These are phyloP conservation scores for Clarkia xantiana DNA, from an alignment of 345 rosid species.

Conservation along the genomic window DNA sequence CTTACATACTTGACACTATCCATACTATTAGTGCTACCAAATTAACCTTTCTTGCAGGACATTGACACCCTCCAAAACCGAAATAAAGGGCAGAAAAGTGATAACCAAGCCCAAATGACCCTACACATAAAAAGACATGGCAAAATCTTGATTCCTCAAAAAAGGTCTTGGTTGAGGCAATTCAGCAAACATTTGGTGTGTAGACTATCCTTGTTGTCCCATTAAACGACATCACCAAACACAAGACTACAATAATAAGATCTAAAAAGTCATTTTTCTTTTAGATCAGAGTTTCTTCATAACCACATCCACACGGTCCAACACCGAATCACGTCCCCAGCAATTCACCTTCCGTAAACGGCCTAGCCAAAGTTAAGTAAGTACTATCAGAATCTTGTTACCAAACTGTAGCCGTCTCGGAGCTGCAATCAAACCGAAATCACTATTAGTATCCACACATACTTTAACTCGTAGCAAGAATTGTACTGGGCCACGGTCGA, in stretches of 20 bases:
- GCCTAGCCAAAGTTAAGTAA: no score
- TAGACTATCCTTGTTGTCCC: constrained; percentile 27
- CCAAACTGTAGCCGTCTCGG: no score
- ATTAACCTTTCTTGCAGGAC: constrained; percentile 86
- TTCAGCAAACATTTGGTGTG: neutral
- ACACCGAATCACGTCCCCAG: neutral
- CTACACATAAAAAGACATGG: no score
- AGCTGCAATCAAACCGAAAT: no score
- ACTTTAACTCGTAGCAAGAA: no score
- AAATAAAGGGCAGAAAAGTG: no score
- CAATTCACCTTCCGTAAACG: no score
- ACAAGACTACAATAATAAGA: constrained; percentile 19
- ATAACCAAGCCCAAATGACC: no score
- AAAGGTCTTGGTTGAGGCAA: neutral
- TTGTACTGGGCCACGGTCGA: no score
- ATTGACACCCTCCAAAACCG: constrained; percentile 39
- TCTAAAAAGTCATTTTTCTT: constrained; percentile 27
- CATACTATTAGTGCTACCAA: constrained; percentile 24
- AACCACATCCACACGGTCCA: constrained; percentile 39
- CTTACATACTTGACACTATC: constrained; percentile 98
- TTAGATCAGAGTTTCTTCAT: constrained; percentile 55
- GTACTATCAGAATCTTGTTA: no score
- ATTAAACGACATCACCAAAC: constrained; percentile 39
- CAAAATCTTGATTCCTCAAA: no score
- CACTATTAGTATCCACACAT: no score